Evolutionary conservation across 2,329 filamentous ascomycete species (phyloP).

Genomic region (Fusarium sp.): DNA sequence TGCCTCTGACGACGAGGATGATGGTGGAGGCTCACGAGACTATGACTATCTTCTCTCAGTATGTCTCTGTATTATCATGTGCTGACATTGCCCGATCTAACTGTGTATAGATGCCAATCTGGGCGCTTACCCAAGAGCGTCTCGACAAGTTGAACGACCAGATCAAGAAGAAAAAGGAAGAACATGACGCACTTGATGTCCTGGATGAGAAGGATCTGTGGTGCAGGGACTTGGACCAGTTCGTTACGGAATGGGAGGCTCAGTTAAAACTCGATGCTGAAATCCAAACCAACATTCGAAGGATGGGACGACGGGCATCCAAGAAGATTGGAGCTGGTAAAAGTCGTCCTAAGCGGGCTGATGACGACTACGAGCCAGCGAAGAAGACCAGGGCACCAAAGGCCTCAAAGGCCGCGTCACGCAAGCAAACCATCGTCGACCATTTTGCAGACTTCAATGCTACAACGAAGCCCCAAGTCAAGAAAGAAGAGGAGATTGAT

Average conservation of each 20-base stretch:
- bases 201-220: slow-evolving; percentile 92
- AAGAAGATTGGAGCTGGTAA: slow-evolving; percentile 76
- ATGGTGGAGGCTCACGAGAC: slow-evolving; percentile 68
- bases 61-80: slow-evolving; percentile 48
- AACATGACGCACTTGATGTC: slow-evolving; percentile 82
- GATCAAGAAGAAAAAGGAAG: slow-evolving; percentile 86
- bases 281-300: slow-evolving; percentile 76
- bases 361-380: slow-evolving; percentile 64
- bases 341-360: slow-evolving; percentile 68
- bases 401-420: slow-evolving; percentile 48
- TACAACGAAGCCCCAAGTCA: slow-evolving; percentile 52
- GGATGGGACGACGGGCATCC: slow-evolving; percentile 82
- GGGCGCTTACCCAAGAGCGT: slow-evolving; percentile 93
- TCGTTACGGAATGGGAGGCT: slow-evolving; percentile 83
- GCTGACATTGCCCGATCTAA: slow-evolving; percentile 52
- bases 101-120: slow-evolving; percentile 81
- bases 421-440: slow-evolving; percentile 26
- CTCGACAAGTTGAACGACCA: slow-evolving; percentile 80
- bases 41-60: slow-evolving; percentile 93
- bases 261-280: slow-evolving; percentile 82
- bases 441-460: background rate
- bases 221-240: slow-evolving; percentile 86
- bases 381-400: slow-evolving; percentile 58
- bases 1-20: slow-evolving; percentile 39
- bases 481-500: slow-evolving; percentile 60